A percentile compares a stretch with the other conserved stretches of the same genome.
phyloP scores from a whole-genome alignment of 352 stramenopile genomes.

The Pythium oligandrum region DNA sequence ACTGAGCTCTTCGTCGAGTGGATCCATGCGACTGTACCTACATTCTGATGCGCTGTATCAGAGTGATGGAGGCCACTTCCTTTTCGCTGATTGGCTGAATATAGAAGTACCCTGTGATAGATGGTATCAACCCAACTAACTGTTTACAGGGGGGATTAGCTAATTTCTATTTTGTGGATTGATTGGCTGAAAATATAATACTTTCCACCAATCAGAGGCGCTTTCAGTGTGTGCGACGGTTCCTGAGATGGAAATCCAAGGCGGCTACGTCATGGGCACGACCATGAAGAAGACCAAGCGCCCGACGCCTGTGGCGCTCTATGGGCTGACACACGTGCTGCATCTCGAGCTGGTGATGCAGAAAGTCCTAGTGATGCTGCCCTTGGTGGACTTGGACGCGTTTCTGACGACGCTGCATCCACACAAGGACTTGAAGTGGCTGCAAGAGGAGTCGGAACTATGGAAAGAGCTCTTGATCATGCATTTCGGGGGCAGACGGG shows the following conservation, averaged over 20 bases:
- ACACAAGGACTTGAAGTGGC: constrained; percentile 5
- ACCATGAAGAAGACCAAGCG: too few relatives aligned
- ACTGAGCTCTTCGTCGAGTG: background rate
- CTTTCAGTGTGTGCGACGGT: too few relatives aligned
- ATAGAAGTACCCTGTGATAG: background rate
- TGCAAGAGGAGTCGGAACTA: constrained; percentile 25
- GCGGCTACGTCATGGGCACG: too few relatives aligned
- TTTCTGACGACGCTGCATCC: constrained; percentile 3
- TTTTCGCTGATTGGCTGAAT: constrained; percentile 7
- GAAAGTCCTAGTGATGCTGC: constrained; percentile 12
- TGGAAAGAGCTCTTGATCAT: constrained; percentile 30
- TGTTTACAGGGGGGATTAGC: background rate
- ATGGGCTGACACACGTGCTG: constrained; percentile 10
- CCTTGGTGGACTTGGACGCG: constrained; percentile 1
- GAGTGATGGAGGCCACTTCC: constrained; percentile 4
- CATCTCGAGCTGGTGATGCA: constrained; percentile 19
- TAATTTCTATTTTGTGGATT: too few relatives aligned
- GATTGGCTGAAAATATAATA: too few relatives aligned
- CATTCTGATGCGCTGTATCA: background rate
- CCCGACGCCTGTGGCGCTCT: background rate
- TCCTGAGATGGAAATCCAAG: too few relatives aligned
- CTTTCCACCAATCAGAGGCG: too few relatives aligned
- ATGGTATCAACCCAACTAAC: constrained; percentile 11
- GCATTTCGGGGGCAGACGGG: constrained; percentile 15
- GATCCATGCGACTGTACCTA: too few relatives aligned